Conservation (phyloP, 2,329 filamentous ascomycete species). For the Trichoderma polysporum region DNA sequence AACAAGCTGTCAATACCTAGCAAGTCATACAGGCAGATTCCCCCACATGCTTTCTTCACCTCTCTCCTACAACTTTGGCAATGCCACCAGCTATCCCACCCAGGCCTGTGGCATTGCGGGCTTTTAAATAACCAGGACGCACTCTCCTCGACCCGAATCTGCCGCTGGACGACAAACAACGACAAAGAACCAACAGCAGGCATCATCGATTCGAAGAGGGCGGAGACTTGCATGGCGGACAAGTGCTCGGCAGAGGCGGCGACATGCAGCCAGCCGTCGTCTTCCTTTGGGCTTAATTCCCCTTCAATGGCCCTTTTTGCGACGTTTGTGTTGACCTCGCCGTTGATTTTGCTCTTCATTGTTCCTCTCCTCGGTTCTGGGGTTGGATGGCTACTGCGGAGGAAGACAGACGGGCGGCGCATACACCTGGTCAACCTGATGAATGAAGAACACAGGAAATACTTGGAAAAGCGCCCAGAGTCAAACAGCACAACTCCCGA, state of each 20-base stretch:
- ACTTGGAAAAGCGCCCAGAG: conserved; percentile 35
- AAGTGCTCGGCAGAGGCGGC: conserved; percentile 15
- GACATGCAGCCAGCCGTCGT: conserved; percentile 9
- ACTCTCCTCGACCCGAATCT: neutral
- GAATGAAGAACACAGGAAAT: conserved; percentile 45
- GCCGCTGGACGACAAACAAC: neutral
- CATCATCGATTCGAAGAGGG: neutral
- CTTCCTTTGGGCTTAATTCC: conserved; percentile 29
- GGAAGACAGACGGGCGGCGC: conserved; percentile 62
- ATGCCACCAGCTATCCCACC: conserved; percentile 9
- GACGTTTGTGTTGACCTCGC: conserved; percentile 24
- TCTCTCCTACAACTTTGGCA: conserved; percentile 13
- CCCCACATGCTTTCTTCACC: conserved; percentile 20
- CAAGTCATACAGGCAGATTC: conserved; percentile 19
- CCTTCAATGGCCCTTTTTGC: conserved; percentile 30
- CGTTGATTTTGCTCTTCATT: conserved; percentile 29
- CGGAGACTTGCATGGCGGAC: conserved; percentile 21
- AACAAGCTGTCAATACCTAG: conserved; percentile 20
- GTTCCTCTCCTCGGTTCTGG: conserved; percentile 41
- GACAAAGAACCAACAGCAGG: neutral
- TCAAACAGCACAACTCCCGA: conserved; percentile 49
- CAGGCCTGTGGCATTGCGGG: conserved; percentile 10
- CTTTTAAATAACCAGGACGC: conserved; percentile 4
- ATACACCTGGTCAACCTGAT: conserved; percentile 56
- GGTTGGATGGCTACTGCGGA: conserved; percentile 61